Evolutionary conservation across 2,329 filamentous ascomycete genomes (phyloP), one percentile per base, ranked within the genome.

Genomic region (Thyridium curvatum): DNA sequence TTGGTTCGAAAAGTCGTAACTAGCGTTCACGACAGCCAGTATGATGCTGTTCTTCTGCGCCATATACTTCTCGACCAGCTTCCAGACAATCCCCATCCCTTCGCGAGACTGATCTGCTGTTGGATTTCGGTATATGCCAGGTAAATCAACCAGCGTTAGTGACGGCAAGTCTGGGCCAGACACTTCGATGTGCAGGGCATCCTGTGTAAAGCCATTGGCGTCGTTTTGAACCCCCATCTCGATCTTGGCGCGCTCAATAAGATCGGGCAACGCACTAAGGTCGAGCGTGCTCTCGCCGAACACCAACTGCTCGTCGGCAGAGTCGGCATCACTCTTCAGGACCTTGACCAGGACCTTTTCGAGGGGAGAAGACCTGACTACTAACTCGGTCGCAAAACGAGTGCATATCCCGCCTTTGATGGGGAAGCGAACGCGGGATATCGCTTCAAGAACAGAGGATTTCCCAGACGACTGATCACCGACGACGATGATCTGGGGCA

Each of bases 61-160:
- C 63, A 84, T 78, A 50, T 84, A 85, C 1, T 54, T 53, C 5
- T 67, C 51, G 3, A 77, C 68, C 7, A 80, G 58, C 1, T 65
- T 54, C n/a, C 58, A 44, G 14, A 79, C 68, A 4, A 69, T 45
- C 4, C 62, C 50, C 3, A 67, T 61, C 35, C 71, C 69, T 1
- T 51, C 49, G 4, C 49, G 52, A 4, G 63, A 62, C 41, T 75
- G 66, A 2, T 62, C 52, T 26, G 65, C 64, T 3, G 61, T 68
- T 15, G 62, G 54, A 0, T 61, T 62, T 32, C 70, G 64, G 35
- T 74, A 71, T 15, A 80, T 56, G 2, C 76, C 75, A 0, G 75
- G 75, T 3, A 79, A 58, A 50, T 81, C 74, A 10, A 80, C 72
- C 14, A 80, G 62, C 0, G 75, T 79, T 16, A 81, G 58, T n/a